Conservation (phyloP, 1,139 yeast genomes). For the Citeromyces hawaiiensis region DNA sequence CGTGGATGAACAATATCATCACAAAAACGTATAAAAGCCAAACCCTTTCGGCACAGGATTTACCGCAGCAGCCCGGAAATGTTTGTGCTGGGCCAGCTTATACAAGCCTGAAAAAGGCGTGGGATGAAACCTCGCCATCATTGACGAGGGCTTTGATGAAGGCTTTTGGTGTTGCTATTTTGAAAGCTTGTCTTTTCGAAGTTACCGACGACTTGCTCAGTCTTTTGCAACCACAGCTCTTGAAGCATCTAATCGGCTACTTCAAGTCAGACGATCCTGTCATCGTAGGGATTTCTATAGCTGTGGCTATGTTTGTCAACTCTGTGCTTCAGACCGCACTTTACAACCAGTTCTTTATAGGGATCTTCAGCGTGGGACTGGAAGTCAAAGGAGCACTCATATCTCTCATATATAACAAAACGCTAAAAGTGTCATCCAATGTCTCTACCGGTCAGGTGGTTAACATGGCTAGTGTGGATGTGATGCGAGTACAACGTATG, state of each 20-base stretch:
- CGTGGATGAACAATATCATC: conserved; percentile 51
- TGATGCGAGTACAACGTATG: conserved; percentile 37
- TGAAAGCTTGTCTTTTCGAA: conserved; percentile 30
- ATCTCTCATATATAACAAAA: conserved; percentile 36
- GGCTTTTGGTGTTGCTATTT: conserved; percentile 34
- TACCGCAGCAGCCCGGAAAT: conserved; percentile 40
- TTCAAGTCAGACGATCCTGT: conserved; percentile 27
- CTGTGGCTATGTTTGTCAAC: conserved; percentile 33
- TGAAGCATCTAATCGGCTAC: conserved; percentile 32
- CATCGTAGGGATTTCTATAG: conserved; percentile 36
- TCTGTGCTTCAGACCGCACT: conserved; percentile 32
- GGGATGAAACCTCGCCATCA: conserved; percentile 25
- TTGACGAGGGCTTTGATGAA: conserved; percentile 25
- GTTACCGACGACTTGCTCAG: conserved; percentile 28
- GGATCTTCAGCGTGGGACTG: conserved; percentile 36
- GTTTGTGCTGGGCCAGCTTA: conserved; percentile 27
- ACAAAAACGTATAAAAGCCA: conserved; percentile 31
- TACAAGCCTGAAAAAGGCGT: conserved; percentile 18
- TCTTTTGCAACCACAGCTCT: conserved; percentile 44
- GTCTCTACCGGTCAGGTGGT: conserved; percentile 44
- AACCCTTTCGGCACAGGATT: conserved; percentile 32
- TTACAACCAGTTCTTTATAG: conserved; percentile 37
- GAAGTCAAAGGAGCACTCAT: conserved; percentile 37
- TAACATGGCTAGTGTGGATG: conserved; percentile 47
- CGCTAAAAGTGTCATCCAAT: conserved; percentile 29